These are phyloP conservation scores for Populus hybrid DNA, from an alignment of 441 rosid species.

Conservation along the genomic window DNA sequence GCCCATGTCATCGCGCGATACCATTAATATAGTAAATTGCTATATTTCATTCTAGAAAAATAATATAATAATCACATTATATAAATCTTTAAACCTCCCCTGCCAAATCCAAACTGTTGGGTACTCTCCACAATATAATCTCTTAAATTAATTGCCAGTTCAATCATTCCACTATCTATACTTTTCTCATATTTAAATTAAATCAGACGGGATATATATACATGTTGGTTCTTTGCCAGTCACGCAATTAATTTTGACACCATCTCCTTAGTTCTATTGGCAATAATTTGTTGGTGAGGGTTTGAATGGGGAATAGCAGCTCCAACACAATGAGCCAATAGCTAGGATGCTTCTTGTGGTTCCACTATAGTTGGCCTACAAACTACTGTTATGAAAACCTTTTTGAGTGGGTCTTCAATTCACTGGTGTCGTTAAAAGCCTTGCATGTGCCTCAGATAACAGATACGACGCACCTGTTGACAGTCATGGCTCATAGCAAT, in stretches of 20 bases:
- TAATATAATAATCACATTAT: too few species aligned
- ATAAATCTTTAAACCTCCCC: too few species aligned
- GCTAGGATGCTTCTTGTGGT: constrained; percentile 1
- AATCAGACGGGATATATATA: too few species aligned
- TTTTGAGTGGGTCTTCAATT: constrained; percentile 17
- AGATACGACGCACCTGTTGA: background rate
- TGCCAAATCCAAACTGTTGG: too few species aligned
- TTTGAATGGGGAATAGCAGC: too few species aligned
- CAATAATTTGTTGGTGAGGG: background rate
- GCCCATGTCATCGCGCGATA: too few species aligned
- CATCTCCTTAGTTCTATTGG: background rate
- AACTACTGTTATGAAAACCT: constrained; percentile 5
- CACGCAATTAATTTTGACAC: too few species aligned
- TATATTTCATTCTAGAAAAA: too few species aligned
- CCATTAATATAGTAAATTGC: too few species aligned
- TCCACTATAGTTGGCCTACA: constrained; percentile 11
- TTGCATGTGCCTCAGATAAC: constrained; percentile 17
- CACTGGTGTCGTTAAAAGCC: background rate
- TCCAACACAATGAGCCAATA: constrained; percentile 5
- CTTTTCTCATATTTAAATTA: too few species aligned
- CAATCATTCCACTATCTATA: background rate
- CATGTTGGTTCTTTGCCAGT: too few species aligned
- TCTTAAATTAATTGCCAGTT: background rate
- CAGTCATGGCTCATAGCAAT: constrained; percentile 5
- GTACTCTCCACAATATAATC: background rate